Conservation (phyloP, 352 stramenopile genomes). For the Phytophthora foliorum region DNA sequence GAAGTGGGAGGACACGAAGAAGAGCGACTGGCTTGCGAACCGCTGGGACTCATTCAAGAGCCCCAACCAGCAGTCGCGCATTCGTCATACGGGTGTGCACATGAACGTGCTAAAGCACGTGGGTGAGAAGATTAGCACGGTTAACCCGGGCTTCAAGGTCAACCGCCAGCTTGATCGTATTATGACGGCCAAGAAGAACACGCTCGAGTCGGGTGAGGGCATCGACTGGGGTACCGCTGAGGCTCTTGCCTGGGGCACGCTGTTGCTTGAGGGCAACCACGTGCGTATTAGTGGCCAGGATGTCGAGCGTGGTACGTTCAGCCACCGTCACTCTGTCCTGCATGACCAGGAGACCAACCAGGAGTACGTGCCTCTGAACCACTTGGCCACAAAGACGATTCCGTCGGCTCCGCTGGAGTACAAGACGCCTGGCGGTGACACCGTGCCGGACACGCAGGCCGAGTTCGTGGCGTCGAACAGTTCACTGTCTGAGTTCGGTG, state of each 20-base stretch:
- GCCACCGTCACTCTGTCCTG: slow-evolving; percentile 94
- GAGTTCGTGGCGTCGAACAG: slow-evolving; percentile 95
- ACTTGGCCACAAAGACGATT: slow-evolving; percentile 79
- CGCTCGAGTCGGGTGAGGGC: slow-evolving; percentile 81
- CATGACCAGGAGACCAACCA: slow-evolving; percentile 96
- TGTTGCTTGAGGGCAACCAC: slow-evolving; percentile 94
- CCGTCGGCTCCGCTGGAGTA: slow-evolving; percentile 70
- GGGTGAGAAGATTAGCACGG: slow-evolving; percentile 82
- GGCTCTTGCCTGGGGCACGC: slow-evolving; percentile 94
- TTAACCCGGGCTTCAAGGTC: slow-evolving; percentile 91
- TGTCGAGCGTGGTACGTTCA: slow-evolving; percentile 94
- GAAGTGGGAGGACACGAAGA: slow-evolving; percentile 92
- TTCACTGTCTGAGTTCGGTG: slow-evolving; percentile 96
- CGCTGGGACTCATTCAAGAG: slow-evolving; percentile 98
- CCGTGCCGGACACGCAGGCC: slow-evolving; percentile 83
- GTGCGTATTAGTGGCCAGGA: slow-evolving; percentile 95
- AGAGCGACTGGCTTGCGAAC: slow-evolving; percentile 96
- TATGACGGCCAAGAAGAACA: slow-evolving; percentile 85
- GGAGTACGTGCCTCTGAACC: slow-evolving; percentile 95
- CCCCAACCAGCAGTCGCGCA: slow-evolving; percentile 93
- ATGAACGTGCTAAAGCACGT: slow-evolving; percentile 93
- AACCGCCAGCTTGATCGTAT: slow-evolving; percentile 96
- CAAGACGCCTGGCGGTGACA: slow-evolving; percentile 31
- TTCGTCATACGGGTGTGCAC: slow-evolving; percentile 95
- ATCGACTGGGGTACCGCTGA: slow-evolving; percentile 98